These are phyloP conservation scores for Schrenkiella parvula DNA, from an alignment of 345 rosid species.

Conservation along the genomic window DNA sequence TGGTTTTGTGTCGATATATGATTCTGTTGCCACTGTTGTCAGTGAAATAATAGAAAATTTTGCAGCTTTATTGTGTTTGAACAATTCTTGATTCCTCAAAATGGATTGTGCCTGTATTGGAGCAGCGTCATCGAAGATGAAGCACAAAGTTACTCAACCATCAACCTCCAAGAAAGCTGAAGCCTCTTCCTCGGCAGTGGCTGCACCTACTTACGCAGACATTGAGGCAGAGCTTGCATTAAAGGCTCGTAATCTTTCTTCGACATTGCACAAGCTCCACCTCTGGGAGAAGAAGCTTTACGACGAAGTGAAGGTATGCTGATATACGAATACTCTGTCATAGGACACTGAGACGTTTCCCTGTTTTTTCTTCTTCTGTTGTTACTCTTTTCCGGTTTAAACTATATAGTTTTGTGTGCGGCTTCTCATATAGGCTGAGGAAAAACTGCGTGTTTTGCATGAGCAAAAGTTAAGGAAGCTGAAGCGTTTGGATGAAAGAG, in stretches of 20 bases:
- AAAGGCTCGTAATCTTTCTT: constrained; percentile 71
- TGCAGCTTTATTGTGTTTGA: not conserved
- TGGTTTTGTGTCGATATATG: not conserved
- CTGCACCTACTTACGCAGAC: constrained; percentile 43
- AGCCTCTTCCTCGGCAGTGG: constrained; percentile 18
- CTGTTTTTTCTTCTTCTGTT: not conserved
- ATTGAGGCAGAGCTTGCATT: constrained; percentile 60
- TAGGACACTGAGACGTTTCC: not conserved
- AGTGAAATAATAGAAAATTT: not conserved
- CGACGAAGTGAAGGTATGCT: constrained; percentile 80
- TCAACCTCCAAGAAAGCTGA: constrained; percentile 48
- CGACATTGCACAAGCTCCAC: constrained; percentile 74
- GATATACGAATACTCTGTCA: no score
- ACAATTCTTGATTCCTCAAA: not conserved
- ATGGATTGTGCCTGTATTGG: constrained; percentile 11
- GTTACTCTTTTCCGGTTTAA: not conserved
- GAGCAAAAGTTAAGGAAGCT: constrained; percentile 69
- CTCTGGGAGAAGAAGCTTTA: constrained; percentile 95
- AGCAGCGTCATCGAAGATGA: constrained; percentile 57
- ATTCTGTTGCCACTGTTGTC: not conserved
- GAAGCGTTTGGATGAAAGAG: constrained; percentile 72
- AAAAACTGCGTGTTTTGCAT: constrained; percentile 74
- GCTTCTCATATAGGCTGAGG: constrained; percentile 62
- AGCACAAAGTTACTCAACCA: constrained; percentile 46
- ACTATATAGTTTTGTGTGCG: not conserved